Evolutionary conservation across 1,284 basidiomycete genomes (phyloP), one percentile per base, ranked within the genome.

Genomic region (Microbotryum lychnidis-dioicae): DNA sequence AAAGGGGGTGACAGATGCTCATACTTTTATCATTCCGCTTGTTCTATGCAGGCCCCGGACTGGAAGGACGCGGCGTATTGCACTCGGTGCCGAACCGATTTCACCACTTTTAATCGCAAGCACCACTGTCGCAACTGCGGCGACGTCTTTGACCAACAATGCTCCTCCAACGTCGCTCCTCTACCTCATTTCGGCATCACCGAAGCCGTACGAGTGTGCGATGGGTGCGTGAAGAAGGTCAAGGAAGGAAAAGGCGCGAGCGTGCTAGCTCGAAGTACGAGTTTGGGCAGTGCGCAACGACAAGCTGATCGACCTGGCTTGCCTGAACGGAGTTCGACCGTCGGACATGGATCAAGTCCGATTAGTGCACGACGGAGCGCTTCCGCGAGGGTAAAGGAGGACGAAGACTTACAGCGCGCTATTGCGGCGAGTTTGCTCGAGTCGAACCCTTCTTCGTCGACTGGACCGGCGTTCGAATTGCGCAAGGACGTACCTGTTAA

Each of bases 81-180:
- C 76, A 83, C 96, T 69, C 84, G 92, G 27, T 99, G 96, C 76
- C 83, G 96, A 23, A 86, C 88, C 0, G 76, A 88, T 0, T 99
- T 99, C 77, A 86, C 87, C 1, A 94, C 97, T 71, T 97, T 93
- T 48, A 97, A 97, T 73, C 84, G 96, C 62, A 97, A 97, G 75
- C 96, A 98, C 73, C 96, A 99, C 75, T 99, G 96, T 75, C 84
- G 96, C 9, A 97, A 97, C 76, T 99, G 96, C 75, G 96, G 96
- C 10, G 86, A 89, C 72, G 91, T 98, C 21, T 98, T 97, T 73
- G 93, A 97, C 76, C 91, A 94, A 64, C 82, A 85, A 58, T 99
- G 96, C 76, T 93, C 91, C 1, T 86, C 87, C 47, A 89, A 91
- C 76, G 80, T 81, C 2, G 83, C 91, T 77, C 78, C 91, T 0